phyloP scores from a whole-genome alignment of 352 stramenopile species.

The Achlya hypogyna region DNA sequence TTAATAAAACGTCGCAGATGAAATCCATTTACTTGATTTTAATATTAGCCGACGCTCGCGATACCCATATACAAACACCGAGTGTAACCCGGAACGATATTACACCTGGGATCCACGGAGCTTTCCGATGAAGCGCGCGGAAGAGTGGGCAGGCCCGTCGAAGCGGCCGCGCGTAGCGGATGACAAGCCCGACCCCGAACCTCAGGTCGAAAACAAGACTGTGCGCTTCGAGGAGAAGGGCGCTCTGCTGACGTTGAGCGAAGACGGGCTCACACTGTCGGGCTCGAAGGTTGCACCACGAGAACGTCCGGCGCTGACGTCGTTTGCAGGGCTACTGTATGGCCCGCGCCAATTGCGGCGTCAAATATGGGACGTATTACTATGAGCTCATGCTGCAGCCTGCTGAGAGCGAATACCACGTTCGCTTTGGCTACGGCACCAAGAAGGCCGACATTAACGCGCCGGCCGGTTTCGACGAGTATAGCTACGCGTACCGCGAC shows the following conservation, averaged over 20 bases:
- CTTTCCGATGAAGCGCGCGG: conserved; percentile 3
- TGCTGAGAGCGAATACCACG: neutral
- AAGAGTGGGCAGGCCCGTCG: neutral
- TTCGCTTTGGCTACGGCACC: conserved; percentile 14
- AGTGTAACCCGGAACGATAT: too few relatives aligned
- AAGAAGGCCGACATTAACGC: conserved; percentile 20
- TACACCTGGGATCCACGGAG: too few relatives aligned
- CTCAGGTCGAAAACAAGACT: neutral
- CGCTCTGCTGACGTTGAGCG: neutral
- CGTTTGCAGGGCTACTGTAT: conserved; percentile 20
- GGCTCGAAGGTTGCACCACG: conserved; percentile 14
- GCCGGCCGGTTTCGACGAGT: conserved; percentile 18
- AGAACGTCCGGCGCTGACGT: neutral
- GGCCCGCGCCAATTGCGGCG: conserved; percentile 7
- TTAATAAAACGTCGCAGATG: too few relatives aligned
- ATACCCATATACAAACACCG: neutral
- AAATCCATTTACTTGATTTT: too few relatives aligned
- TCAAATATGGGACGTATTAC: conserved; percentile 6
- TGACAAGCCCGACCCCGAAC: neutral
- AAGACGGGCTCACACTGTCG: conserved; percentile 10
- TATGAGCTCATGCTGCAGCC: conserved; percentile 14
- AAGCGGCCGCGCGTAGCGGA: conserved; percentile 10
- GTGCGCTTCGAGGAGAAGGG: conserved; percentile 12
- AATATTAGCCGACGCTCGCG: too few relatives aligned
- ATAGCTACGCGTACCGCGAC: conserved; percentile 16